Evolutionary conservation across 352 stramenopile species (phyloP).

Genomic region (Pythium brachiatum): DNA sequence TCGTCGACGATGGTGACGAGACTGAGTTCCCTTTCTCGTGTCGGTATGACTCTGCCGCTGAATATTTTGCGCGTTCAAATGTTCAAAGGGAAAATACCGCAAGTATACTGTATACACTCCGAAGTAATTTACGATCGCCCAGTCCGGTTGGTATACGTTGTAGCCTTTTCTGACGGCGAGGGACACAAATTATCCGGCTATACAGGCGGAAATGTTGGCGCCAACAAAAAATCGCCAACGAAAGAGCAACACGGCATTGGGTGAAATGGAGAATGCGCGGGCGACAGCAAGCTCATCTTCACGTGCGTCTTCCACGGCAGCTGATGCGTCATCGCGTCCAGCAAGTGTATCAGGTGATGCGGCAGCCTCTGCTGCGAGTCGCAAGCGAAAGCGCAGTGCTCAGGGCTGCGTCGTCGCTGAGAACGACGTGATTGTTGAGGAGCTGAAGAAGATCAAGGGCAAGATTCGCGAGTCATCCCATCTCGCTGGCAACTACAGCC

Average conservation of each 20-base stretch:
- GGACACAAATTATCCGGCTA: slow-evolving; percentile 15
- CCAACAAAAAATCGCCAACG: neutral
- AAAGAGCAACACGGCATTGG: neutral
- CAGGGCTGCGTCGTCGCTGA: slow-evolving; percentile 50
- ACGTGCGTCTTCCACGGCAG: neutral
- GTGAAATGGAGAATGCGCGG: slow-evolving; percentile 1
- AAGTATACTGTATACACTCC: slow-evolving; percentile 21
- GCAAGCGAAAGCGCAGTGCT: slow-evolving; percentile 44
- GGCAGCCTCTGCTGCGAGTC: neutral
- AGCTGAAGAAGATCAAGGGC: slow-evolving; percentile 54
- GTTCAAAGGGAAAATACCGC: slow-evolving; percentile 19
- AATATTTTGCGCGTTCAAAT: slow-evolving; percentile 34
- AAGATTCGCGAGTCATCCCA: slow-evolving; percentile 67
- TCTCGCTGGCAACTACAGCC: slow-evolving; percentile 56
- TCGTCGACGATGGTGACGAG: neutral
- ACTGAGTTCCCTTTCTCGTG: neutral
- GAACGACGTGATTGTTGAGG: slow-evolving; percentile 74
- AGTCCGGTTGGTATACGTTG: slow-evolving; percentile 10
- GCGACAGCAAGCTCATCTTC: slow-evolving; percentile 1
- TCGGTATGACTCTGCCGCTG: neutral
- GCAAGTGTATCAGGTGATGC: neutral
- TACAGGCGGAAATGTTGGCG: neutral
- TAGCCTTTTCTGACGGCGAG: neutral
- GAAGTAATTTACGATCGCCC: neutral
- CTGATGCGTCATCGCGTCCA: neutral